Percentiles rank a stretch among this genome's conserved stretches.
phyloP scores from a whole-genome alignment of 805 yeast species.

The Wickerhamomyces tratensis region DNA sequence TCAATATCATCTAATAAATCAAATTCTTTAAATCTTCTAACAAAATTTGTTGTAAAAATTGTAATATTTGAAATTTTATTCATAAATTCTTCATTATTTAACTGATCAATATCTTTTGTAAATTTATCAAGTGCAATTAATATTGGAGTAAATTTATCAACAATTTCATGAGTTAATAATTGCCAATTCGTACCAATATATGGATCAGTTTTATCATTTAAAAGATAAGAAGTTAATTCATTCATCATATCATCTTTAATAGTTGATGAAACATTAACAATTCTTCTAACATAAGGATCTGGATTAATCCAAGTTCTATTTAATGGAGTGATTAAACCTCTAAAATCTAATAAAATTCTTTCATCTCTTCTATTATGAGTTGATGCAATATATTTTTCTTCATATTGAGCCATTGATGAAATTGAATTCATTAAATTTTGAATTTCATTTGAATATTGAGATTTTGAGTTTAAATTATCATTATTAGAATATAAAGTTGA shows the following conservation, averaged over 20 bases:
- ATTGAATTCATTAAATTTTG: conserved; percentile 12
- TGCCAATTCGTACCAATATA: conserved; percentile 45
- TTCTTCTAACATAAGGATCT: conserved; percentile 35
- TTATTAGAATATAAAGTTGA: not conserved
- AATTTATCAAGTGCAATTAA: conserved; percentile 31
- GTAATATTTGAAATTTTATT: conserved; percentile 25
- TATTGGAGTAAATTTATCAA: conserved; percentile 43
- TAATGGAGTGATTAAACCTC: conserved; percentile 42
- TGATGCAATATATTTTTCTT: conserved; percentile 36
- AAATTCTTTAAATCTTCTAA: conserved; percentile 31
- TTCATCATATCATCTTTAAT: conserved; percentile 25
- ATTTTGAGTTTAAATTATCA: conserved; percentile 4
- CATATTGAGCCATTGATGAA: conserved; percentile 28
- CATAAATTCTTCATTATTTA: conserved; percentile 11
- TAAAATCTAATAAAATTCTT: conserved; percentile 41
- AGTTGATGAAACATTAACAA: conserved; percentile 25
- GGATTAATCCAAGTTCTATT: conserved; percentile 39
- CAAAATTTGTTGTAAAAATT: conserved; percentile 31
- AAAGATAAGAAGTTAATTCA: conserved; percentile 21
- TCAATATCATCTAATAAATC: conserved; percentile 7
- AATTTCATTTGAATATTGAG: conserved; percentile 14
- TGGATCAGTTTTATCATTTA: conserved; percentile 27
- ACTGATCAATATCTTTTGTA: conserved; percentile 10
- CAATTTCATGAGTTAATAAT: conserved; percentile 35
- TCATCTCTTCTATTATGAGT: conserved; percentile 37